These are phyloP conservation scores for Actinomortierella ambigua DNA, from an alignment of 371 early-diverging fungal species.

Conservation along the genomic window DNA sequence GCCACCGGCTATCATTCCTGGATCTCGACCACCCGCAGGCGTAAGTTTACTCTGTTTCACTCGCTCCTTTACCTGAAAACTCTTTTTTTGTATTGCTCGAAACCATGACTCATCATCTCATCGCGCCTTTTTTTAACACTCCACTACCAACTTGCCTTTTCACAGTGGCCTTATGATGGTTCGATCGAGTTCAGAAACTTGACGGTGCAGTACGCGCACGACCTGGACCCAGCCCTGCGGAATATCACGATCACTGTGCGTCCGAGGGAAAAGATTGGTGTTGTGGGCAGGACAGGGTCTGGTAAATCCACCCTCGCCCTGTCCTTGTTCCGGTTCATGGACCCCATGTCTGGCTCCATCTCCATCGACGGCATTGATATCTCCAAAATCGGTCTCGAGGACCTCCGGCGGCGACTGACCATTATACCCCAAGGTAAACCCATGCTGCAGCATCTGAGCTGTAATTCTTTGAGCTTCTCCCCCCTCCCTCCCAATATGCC, in stretches of 20 bases:
- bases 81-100: not conserved
- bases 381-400: slow-evolving; percentile 61
- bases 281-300: slow-evolving; percentile 64
- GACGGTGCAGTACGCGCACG: slow-evolving; percentile 64
- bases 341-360: slow-evolving; percentile 66
- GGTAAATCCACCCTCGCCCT: slow-evolving; percentile 75
- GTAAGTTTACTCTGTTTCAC: slow-evolving; percentile 12
- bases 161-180: slow-evolving; percentile 69
- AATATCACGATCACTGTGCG: slow-evolving; percentile 57
- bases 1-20: slow-evolving; percentile 56
- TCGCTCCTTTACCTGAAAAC: not conserved
- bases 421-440: slow-evolving; percentile 75
- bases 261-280: slow-evolving; percentile 63
- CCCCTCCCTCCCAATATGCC: slow-evolving; percentile 1
- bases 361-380: slow-evolving; percentile 75
- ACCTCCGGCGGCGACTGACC: slow-evolving; percentile 66
- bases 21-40: slow-evolving; percentile 54
- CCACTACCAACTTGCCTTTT: not conserved
- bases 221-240: slow-evolving; percentile 63
- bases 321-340: slow-evolving; percentile 73
- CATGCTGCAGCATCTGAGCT: too few species aligned
- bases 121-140: not conserved
- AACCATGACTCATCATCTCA: slow-evolving; percentile 2
- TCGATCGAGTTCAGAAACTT: slow-evolving; percentile 62
- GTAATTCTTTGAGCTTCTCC: too few species aligned